Base-by-base conservation (phyloP, 176 grass and related monocot species). In the Chrysopogon serrulatus region DNA sequence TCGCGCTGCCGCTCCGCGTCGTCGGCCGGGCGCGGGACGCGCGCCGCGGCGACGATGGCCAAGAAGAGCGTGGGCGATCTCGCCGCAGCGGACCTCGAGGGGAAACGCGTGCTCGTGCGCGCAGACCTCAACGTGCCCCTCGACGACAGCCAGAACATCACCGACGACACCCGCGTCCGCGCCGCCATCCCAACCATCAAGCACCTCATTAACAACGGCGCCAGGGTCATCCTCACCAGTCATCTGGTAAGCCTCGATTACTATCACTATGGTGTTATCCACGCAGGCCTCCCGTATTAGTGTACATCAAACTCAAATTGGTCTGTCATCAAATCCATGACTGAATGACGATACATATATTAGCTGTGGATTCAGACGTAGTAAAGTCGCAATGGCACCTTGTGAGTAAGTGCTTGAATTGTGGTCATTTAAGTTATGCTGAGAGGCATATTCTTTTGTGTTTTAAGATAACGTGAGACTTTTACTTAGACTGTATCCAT, bases 51-150 rank as follows among this genome's bases (percentile, higher is more conserved):
- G 44, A 41, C 79, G n/a, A 76, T 47, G 85, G 71, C 85, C 23
- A 87, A 87, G 79, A 87, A 76, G 86, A 88, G 86, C 86, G 74
- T 88, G 4, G 74, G 86, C 7, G 81, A 79, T 27, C 86, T 88
- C 32, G 37, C 54, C 16, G 81, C 66, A 2, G 74, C 74, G 10
- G 80, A 88, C 8, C 81, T 88, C 33, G 76, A 79, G 32, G 86
- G 81, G 86, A 84, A 79, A 68, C 74, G 74, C 33, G 81, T 79
- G 18, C 69, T 84, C 81, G 34, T 88, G 67, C 53, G 86, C 26
- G 66, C 65, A 19, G 86, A 84, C 48, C 74, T 88, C 74, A 83
- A 88, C 74, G 86, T 88, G 56, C 86, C 86, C 23, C 81, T 88
- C 26, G 86, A 88, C 14, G 81, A 79, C 66, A 57, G 13, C 67